Base-by-base conservation (phyloP, 306 rosid genomes). In the Vigna angularis region DNA sequence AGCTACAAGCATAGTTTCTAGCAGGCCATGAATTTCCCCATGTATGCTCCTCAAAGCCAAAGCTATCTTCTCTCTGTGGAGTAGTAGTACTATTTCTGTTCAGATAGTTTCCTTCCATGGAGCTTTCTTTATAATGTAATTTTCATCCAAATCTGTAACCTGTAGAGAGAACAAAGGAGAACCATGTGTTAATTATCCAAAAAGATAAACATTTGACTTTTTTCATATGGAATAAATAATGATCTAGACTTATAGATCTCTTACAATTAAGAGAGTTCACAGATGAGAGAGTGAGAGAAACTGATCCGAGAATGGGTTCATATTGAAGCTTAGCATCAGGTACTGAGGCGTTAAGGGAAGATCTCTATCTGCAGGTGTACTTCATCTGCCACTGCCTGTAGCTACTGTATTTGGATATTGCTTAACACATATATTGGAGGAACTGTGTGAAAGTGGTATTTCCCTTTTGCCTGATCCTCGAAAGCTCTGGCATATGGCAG, bases 1-100 rank as follows among this genome's bases (percentile, higher is more conserved):
- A 93, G 84, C 89, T 89, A 66, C 98, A 93, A 0, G 73, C 44
- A 65, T 87, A 93, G 68, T 82, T 91, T 65, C 83, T 91, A 32
- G 88, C 82, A 15, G 89, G 81, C 97, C 95, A 89, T 77, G 91
- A 69, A 44, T 71, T 70, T 75, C 71, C 87, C 85, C 85, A 70
- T 77, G 82, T 6, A 66, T 86, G 83, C 56, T 87, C 90, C 76
- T 88, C 86, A 62, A 79, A 78, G 15, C 83, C 74, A 42, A 81
- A 65, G 72, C 70, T 74, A 16, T 68, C 79, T 5, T 80, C 85
- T 52, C 72, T 81, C 56, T 75, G 82, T 5, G 26, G 72, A 83
- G 63, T 75, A 80, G 53, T 77, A 80, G 52, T 77, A 59, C 58
- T 77, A 59, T 86, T 77, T 62, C 79, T 78, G 79, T 86, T 82